These are phyloP conservation scores for Magnusiomyces sp. DNA, from an alignment of 1,139 yeast genomes.

Conservation along the genomic window DNA sequence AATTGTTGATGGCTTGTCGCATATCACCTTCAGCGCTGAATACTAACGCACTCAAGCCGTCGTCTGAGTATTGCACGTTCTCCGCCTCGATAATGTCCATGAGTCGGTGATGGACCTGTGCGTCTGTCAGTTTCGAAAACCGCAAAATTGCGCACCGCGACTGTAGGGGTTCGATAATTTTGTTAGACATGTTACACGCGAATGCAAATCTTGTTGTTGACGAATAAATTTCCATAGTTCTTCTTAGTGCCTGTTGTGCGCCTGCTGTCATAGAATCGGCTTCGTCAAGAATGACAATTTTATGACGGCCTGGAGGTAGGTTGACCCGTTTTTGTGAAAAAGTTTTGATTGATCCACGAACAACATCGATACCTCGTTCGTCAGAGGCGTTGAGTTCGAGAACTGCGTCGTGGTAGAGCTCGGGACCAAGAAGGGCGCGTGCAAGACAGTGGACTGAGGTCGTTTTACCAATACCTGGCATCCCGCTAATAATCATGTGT, in stretches of 20 bases:
- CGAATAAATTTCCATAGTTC: conserved; percentile 95
- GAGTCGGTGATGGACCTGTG: conserved; percentile 71
- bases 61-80: conserved; percentile 70
- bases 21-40: conserved; percentile 98
- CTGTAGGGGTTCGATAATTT: conserved; percentile 93
- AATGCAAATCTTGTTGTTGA: conserved; percentile 94
- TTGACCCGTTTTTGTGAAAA: conserved; percentile 90
- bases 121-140: conserved; percentile 72
- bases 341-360: conserved; percentile 82
- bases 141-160: conserved; percentile 93
- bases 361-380: conserved; percentile 94
- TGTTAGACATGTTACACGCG: conserved; percentile 91
- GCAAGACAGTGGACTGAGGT: conserved; percentile 91
- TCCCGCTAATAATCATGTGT: conserved; percentile 84
- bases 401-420: conserved; percentile 65
- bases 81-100: conserved; percentile 66
- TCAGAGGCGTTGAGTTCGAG: conserved; percentile 92
- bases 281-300: conserved; percentile 84
- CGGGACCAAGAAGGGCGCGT: conserved; percentile 65
- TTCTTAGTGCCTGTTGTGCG: conserved; percentile 92
- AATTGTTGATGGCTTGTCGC: conserved; percentile 94
- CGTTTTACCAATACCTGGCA: conserved; percentile 97
- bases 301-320: conserved; percentile 68
- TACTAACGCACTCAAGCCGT: conserved; percentile 88
- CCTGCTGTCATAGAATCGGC: conserved; percentile 99